phyloP scores from a whole-genome alignment of 2,329 filamentous ascomycete species.

The Anisogramma anomala region DNA sequence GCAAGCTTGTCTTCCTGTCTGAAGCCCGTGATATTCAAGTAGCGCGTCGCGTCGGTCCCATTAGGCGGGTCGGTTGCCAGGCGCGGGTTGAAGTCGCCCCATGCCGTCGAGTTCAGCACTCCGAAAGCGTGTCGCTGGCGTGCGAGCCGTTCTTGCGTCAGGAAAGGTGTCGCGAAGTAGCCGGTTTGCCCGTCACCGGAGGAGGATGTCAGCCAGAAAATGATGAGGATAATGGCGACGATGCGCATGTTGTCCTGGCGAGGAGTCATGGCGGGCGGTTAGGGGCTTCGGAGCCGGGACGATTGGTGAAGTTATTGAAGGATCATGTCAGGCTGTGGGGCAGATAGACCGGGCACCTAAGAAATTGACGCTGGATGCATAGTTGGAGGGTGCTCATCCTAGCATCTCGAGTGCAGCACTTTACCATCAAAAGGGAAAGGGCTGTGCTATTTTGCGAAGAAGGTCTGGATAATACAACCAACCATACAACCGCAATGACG shows the following conservation, averaged over 20 bases:
- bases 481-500: too few species aligned
- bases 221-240: constrained; percentile 32
- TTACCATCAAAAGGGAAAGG: background rate
- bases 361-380: too few species aligned
- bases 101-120: constrained; percentile 43
- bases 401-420: background rate
- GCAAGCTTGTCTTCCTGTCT: constrained; percentile 61
- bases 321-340: constrained; percentile 9
- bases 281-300: constrained; percentile 7
- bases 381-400: background rate
- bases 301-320: constrained; percentile 3
- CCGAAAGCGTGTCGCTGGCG: constrained; percentile 40
- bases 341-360: background rate
- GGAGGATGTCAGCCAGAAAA: constrained; percentile 33
- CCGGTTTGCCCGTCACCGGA: constrained; percentile 29
- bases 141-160: constrained; percentile 35
- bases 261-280: constrained; percentile 31
- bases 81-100: constrained; percentile 48
- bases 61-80: constrained; percentile 19
- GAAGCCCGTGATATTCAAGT: constrained; percentile 67
- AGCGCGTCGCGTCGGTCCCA: constrained; percentile 27
- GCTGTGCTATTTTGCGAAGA: background rate
- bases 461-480: too few species aligned
- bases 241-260: constrained; percentile 32
- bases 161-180: constrained; percentile 31